A percentile compares a stretch with the other conserved stretches of the same genome.
phyloP scores from a whole-genome alignment of 2,329 filamentous ascomycete species.

The Colletotrichum australisinense region DNA sequence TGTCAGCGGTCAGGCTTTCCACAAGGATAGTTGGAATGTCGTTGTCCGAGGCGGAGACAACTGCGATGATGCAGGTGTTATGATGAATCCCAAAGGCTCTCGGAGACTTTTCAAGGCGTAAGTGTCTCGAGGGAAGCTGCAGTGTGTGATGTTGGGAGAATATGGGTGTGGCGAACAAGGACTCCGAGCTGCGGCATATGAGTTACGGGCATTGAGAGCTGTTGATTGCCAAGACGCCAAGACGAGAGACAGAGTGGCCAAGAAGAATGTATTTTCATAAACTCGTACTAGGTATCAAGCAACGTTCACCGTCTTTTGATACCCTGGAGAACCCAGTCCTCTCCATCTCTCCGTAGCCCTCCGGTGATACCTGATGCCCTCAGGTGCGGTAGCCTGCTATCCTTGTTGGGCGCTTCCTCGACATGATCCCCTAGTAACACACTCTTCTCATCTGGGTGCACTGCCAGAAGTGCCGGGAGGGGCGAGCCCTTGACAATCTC shows the following conservation, averaged over 20 bases:
- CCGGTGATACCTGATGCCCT: constrained; percentile 10
- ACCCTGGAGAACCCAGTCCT: constrained; percentile 3
- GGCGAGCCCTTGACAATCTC: constrained; percentile 29
- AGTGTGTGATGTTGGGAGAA: not conserved
- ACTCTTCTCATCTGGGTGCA: constrained; percentile 6
- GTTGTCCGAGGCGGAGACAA: constrained; percentile 14
- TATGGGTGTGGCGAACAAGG: too few relatives aligned
- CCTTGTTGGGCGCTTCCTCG: not conserved
- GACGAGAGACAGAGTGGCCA: too few relatives aligned
- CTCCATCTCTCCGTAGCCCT: not conserved
- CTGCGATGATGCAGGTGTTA: constrained; percentile 6
- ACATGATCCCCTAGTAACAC: not conserved
- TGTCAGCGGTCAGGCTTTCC: constrained; percentile 26
- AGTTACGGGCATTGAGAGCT: too few relatives aligned
- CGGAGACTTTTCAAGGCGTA: not conserved
- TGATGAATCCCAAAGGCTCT: not conserved
- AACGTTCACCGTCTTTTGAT: not conserved
- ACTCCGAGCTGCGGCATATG: too few relatives aligned
- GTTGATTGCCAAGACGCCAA: too few relatives aligned
- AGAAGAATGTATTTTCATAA: too few relatives aligned
- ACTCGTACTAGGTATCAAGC: too few relatives aligned
- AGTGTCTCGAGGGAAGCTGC: too few relatives aligned
- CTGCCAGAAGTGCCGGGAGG: constrained; percentile 13
- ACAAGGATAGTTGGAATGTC: constrained; percentile 19
- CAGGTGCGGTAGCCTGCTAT: constrained; percentile 1